These are phyloP conservation scores for Apiospora saccharicola DNA, from an alignment of 2,329 filamentous ascomycete species.

Conservation along the genomic window DNA sequence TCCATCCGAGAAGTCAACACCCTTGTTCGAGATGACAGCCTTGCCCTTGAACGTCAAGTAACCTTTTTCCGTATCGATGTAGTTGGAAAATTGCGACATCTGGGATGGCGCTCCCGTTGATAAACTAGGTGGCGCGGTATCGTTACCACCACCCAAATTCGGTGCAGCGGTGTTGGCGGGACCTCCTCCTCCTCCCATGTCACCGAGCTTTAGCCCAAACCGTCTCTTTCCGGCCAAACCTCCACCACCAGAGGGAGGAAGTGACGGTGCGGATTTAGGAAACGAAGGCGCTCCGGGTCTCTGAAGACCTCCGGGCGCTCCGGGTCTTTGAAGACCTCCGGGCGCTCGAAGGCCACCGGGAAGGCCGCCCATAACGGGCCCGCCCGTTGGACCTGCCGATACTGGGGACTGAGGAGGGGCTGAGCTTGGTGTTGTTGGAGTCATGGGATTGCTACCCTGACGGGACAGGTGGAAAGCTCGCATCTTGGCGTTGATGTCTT, in stretches of 20 bases:
- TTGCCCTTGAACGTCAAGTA: slow-evolving; percentile 93
- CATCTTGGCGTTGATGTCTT: slow-evolving; percentile 56
- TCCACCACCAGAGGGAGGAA: slow-evolving; percentile 45
- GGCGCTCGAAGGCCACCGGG: slow-evolving; percentile 53
- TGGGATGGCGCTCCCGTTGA: slow-evolving; percentile 51
- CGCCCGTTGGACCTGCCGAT: slow-evolving; percentile 28
- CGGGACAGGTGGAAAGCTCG: slow-evolving; percentile 55
- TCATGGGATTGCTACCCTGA: slow-evolving; percentile 47
- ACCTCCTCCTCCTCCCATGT: slow-evolving; percentile 48
- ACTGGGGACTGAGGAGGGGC: slow-evolving; percentile 40
- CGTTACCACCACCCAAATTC: not conserved
- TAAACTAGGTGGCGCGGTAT: slow-evolving; percentile 26
- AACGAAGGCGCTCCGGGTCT: slow-evolving; percentile 58
- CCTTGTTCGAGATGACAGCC: slow-evolving; percentile 85
- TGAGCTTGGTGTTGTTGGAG: slow-evolving; percentile 40
- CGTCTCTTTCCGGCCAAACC: slow-evolving; percentile 69
- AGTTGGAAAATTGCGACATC: slow-evolving; percentile 72
- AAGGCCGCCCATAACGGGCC: slow-evolving; percentile 41
- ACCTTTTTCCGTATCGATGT: slow-evolving; percentile 89
- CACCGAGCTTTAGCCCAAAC: slow-evolving; percentile 68
- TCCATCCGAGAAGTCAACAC: slow-evolving; percentile 91
- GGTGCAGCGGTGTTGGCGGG: slow-evolving; percentile 32
- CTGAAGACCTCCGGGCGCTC: slow-evolving; percentile 46
- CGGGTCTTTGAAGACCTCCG: slow-evolving; percentile 50
- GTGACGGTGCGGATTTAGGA: slow-evolving; percentile 59